These are phyloP conservation scores for Pterocarpus macrocarpus DNA, from an alignment of 306 rosid species.

Conservation along the genomic window DNA sequence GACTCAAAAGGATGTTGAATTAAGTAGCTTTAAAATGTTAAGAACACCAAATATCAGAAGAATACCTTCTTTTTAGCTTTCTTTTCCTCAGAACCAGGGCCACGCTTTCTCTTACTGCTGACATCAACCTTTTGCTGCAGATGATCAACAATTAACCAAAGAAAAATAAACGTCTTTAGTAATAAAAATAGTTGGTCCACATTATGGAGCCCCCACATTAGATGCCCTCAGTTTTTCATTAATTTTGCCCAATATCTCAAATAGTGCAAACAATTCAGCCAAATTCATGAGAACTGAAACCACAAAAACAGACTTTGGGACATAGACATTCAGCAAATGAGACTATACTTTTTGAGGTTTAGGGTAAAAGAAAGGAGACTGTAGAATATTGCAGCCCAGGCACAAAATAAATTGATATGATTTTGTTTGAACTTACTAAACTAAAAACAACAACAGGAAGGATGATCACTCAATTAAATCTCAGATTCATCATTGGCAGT, in stretches of 20 bases:
- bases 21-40: too few relatives aligned
- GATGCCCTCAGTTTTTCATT: conserved; percentile 19
- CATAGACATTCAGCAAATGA: not conserved
- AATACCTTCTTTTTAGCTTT: conserved; percentile 72
- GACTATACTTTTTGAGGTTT: not conserved
- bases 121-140: conserved; percentile 52
- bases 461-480: conserved; percentile 21
- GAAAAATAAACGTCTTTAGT: too few relatives aligned
- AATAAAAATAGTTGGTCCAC: too few relatives aligned
- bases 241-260: not conserved
- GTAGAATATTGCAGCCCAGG: not conserved
- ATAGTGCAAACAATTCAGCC: not conserved
- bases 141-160: conserved; percentile 36
- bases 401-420: conserved; percentile 8
- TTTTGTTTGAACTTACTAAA: conserved; percentile 1
- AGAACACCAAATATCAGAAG: conserved; percentile 26
- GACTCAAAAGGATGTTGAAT: conserved; percentile 5
- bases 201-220: not conserved
- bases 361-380: not conserved
- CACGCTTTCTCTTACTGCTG: conserved; percentile 60
- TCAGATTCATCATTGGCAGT: not conserved
- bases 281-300: conserved; percentile 25
- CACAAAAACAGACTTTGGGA: not conserved
- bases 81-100: conserved; percentile 64
- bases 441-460: conserved; percentile 30